Evolutionary conservation across 306 rosid genomes (phyloP).

Genomic region (Ceratonia siliqua): DNA sequence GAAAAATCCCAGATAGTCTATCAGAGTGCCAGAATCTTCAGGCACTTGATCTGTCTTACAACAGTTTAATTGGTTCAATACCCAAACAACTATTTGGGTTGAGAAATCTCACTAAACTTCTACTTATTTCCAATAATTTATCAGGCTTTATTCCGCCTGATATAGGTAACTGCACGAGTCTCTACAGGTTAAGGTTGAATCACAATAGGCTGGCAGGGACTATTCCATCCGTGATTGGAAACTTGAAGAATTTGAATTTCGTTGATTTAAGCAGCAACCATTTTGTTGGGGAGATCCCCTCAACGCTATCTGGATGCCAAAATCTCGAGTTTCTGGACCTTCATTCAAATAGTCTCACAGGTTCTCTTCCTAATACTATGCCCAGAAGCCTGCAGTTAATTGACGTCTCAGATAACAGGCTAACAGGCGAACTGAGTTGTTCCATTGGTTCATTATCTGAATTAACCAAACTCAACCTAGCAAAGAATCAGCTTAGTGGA

Average conservation of each 20-base stretch:
- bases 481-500: constrained; percentile 69
- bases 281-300: constrained; percentile 74
- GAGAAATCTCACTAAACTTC: constrained; percentile 72
- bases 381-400: constrained; percentile 69
- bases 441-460: constrained; percentile 63
- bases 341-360: constrained; percentile 73
- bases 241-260: constrained; percentile 62
- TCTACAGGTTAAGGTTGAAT: constrained; percentile 71
- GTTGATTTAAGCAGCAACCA: constrained; percentile 69
- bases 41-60: constrained; percentile 81
- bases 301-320: constrained; percentile 60
- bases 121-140: constrained; percentile 73
- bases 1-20: constrained; percentile 76
- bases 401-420: constrained; percentile 74
- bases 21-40: constrained; percentile 65
- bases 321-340: constrained; percentile 83
- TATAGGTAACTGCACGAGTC: constrained; percentile 76
- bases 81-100: constrained; percentile 61
- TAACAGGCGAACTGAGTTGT: constrained; percentile 60
- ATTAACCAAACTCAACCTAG: constrained; percentile 73
- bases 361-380: constrained; percentile 66
- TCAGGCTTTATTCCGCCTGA: constrained; percentile 88
- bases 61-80: constrained; percentile 68
- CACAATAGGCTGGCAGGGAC: constrained; percentile 67
- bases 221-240: constrained; percentile 86